phyloP scores from a whole-genome alignment of 306 rosid genomes.

The Vicia villosa region DNA sequence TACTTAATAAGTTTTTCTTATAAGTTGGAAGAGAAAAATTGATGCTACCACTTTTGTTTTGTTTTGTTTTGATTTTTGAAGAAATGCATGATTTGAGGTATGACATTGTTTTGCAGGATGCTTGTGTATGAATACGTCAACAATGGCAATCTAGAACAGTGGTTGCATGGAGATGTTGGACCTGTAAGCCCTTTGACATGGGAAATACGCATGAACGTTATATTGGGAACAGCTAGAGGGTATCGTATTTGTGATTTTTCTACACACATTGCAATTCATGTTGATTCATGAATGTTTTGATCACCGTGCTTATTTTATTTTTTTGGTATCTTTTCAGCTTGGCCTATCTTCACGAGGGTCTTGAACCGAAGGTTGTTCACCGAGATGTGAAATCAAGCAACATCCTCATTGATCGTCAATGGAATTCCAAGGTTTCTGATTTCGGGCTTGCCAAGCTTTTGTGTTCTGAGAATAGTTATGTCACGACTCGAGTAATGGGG shows the following conservation, averaged over 20 bases:
- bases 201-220: slow-evolving; percentile 78
- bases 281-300: slow-evolving; percentile 25
- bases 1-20: slow-evolving; percentile 13
- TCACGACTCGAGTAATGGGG: slow-evolving; percentile 98
- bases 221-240: slow-evolving; percentile 97
- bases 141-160: slow-evolving; percentile 95
- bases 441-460: slow-evolving; percentile 97
- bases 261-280: slow-evolving; percentile 20
- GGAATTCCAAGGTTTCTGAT: slow-evolving; percentile 95
- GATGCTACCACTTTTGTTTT: slow-evolving; percentile 18
- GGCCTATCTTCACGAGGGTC: slow-evolving; percentile 99
- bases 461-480: slow-evolving; percentile 81
- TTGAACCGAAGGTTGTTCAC: slow-evolving; percentile 95
- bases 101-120: slow-evolving; percentile 64
- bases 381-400: slow-evolving; percentile 94
- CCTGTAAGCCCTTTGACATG: slow-evolving; percentile 88
- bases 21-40: background rate
- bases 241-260: slow-evolving; percentile 35
- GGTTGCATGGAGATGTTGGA: slow-evolving; percentile 98
- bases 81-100: slow-evolving; percentile 23
- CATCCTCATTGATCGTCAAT: slow-evolving; percentile 86
- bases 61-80: too few relatives aligned
- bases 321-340: slow-evolving; percentile 51
- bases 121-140: slow-evolving; percentile 92
- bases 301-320: slow-evolving; percentile 7